These are phyloP conservation scores for Penicillium dipodomyicola DNA, from an alignment of 495 filamentous ascomycete species.

Conservation along the genomic window DNA sequence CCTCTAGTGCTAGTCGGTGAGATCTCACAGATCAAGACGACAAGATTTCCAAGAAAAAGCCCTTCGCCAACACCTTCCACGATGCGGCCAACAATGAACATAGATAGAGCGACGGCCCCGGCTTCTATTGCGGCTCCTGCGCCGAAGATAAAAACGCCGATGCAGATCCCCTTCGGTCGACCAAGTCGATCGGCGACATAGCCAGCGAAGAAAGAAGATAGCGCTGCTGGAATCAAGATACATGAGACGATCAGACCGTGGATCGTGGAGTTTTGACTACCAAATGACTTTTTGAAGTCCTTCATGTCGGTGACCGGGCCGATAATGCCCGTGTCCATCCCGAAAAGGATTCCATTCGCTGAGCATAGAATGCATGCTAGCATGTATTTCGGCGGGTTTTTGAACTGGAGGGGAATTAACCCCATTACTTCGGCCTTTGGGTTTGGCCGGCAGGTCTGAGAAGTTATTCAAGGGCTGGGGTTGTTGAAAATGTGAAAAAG, in stretches of 20 bases:
- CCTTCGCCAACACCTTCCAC: constrained; percentile 61
- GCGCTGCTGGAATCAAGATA: constrained; percentile 60
- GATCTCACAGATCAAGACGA: constrained; percentile 61
- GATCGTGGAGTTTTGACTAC: constrained; percentile 52
- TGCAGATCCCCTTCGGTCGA: constrained; percentile 49
- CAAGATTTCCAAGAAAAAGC: constrained; percentile 54
- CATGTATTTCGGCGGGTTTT: constrained; percentile 13
- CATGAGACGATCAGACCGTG: constrained; percentile 62
- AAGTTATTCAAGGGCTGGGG: neutral
- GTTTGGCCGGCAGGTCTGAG: neutral
- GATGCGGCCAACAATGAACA: constrained; percentile 55
- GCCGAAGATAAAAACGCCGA: constrained; percentile 53
- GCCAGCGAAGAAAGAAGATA: constrained; percentile 62
- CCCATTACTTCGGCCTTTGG: constrained; percentile 4
- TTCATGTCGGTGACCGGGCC: constrained; percentile 63
- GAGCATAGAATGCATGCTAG: constrained; percentile 21
- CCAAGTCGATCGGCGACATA: constrained; percentile 59
- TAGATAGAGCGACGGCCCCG: constrained; percentile 43
- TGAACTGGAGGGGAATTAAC: neutral
- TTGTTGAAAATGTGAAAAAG: neutral
- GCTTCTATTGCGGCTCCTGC: constrained; percentile 55
- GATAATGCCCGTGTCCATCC: constrained; percentile 62
- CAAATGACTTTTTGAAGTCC: constrained; percentile 48
- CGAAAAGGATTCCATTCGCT: constrained; percentile 7
- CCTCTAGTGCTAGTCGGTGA: constrained; percentile 53